Conservation (phyloP, 768 basidiomycete species). For the Tylopilus plumbeoviolaceoides region DNA sequence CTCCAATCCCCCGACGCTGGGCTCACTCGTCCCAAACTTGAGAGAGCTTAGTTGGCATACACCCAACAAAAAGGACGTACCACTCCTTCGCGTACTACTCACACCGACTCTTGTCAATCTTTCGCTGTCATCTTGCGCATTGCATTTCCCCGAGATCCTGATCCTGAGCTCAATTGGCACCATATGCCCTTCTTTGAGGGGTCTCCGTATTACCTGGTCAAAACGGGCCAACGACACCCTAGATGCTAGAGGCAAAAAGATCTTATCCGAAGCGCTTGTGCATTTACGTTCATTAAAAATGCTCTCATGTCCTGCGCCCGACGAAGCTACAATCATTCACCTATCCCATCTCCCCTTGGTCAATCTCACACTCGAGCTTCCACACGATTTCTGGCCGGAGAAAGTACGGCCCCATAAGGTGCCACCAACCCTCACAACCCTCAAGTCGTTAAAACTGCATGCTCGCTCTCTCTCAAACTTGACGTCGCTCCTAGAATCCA, state of each 20-base stretch:
- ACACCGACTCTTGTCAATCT: slow-evolving; percentile 22
- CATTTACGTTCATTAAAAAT: slow-evolving; percentile 13
- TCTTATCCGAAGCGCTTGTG: slow-evolving; percentile 21
- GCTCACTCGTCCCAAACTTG: slow-evolving; percentile 22
- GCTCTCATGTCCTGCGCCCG: slow-evolving; percentile 16
- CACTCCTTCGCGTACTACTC: slow-evolving; percentile 19
- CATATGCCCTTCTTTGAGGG: slow-evolving; percentile 17
- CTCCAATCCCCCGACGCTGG: slow-evolving; percentile 20
- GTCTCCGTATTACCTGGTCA: slow-evolving; percentile 4
- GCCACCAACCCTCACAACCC: slow-evolving; percentile 15
- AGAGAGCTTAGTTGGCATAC: slow-evolving; percentile 20
- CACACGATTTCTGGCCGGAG: slow-evolving; percentile 10
- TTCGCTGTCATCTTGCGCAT: too few relatives aligned
- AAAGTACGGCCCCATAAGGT: slow-evolving; percentile 7
- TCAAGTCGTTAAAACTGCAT: slow-evolving; percentile 9
- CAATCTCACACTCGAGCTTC: slow-evolving; percentile 16
- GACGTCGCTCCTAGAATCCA: slow-evolving; percentile 6
- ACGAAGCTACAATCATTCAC: slow-evolving; percentile 20
- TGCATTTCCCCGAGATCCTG: slow-evolving; percentile 4
- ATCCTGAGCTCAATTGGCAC: slow-evolving; percentile 19
- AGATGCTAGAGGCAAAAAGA: slow-evolving; percentile 13
- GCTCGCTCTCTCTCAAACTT: slow-evolving; percentile 9
- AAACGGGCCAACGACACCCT: not conserved
- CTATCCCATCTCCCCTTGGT: slow-evolving; percentile 24
- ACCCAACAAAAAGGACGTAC: slow-evolving; percentile 13